Base-by-base conservation (phyloP, 805 yeast species). In the Yarrowia phangngaensis region DNA sequence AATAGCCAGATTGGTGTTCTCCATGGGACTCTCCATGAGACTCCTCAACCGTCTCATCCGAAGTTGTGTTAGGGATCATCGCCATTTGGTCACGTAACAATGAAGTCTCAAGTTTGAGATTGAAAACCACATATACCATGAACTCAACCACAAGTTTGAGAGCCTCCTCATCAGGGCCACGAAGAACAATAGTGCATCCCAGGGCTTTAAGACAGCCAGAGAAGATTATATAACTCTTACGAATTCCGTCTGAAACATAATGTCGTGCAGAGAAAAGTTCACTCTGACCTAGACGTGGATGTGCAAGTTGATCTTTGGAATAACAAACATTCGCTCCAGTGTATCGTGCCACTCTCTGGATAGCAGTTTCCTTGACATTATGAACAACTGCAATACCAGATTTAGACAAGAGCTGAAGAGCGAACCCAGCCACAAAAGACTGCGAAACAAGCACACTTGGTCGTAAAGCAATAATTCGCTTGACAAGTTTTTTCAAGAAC, bases 271-370 rank as follows among this genome's bases (percentile, higher is more conserved):
- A 86, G 60, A 92, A 82, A 6, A 65, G 63, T 3, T 72, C 76
- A 64, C 97, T 90, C 6, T 70, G 68, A 0, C 98, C 99, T 43
- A 92, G 68, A 50, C 74, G 78, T 3, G 86, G 79, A 30, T 70
- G 73, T 9, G 92, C 85, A 11, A 92, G 68, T 59, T 83, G 85
- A 59, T 92, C 96, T 47, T 88, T 82, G 0, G 97, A 82, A 15
- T 82, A 79, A 15, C 86, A 83, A 16, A 94, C 79, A 58, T 88
- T 96, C 0, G 95, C 88, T 41, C 78, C 80, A 0, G 95, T 83
- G 54, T 87, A 71, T 49, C 87, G 70, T 0, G 96, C 76, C 4
- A 90, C 73, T 49, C 94, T 71, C 54, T 81, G 83, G 32, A 92
- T 74, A 1, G 88, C 89, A 55, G 80, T 87, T 0, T 84, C 85